Evolutionary conservation across 164 flowering plant genomes (phyloP), one percentile per base, ranked within the genome.

Genomic region (Cinnamomum micranthum): DNA sequence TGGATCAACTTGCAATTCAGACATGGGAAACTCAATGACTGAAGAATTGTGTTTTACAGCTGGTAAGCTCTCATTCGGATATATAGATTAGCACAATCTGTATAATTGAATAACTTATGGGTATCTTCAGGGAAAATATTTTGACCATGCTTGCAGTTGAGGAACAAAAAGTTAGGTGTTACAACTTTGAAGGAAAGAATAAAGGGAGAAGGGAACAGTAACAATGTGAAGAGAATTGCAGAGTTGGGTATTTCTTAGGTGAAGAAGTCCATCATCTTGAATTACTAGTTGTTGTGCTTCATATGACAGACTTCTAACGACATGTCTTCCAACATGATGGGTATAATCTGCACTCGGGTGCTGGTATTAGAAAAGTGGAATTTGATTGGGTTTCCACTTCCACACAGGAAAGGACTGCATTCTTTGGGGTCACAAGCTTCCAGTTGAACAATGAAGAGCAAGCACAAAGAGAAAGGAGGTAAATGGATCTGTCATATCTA

Each of bases 151-250:
- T 28, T 31, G 50, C 69, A 66, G 14, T 28, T 12, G 47, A 66
- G 69, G 69, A 66, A 31, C n/a, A 6, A 14, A 20, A 24, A 66
- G 47, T 66, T 66, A 0, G 22, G 10, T 9, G 69, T 13, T 27
- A 1, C 2, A 28, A 66, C 19, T 31, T 17, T 31, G 31, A 66
- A 66, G 17, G 41, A 66, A 13, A 66, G 41, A 6, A 66, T 0
- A 6, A 66, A 4, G 69, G 19, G 69, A 28, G 41, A 1, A 4
- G n/a, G 50, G 69, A 31, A 28, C 20, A 12, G n/a, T 66, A 7
- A 66, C 14, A 66, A 31, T 66, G n/a, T 15, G 69, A 66, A 66
- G 69, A 7, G 13, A 3, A 66, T 66, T 66, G 33, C 67, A 64
- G 25, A 64, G 13, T 64, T 64, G 3, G 33, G 67, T 5, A 6